These are phyloP conservation scores for Millerozyma acaciae DNA, from an alignment of 805 yeast genomes.

Conservation along the genomic window DNA sequence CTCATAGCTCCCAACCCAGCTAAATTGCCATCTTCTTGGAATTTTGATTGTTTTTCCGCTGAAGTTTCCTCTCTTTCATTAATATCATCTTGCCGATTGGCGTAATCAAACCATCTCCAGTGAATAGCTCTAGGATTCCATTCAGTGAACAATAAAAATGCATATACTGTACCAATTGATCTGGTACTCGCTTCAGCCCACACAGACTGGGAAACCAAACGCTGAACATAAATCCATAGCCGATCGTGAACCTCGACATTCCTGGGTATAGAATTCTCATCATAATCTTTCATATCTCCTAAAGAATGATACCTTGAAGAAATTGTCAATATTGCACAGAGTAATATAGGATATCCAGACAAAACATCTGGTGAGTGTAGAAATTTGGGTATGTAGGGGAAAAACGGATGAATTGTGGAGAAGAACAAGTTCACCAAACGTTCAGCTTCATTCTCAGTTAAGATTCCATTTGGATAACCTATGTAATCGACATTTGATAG, in stretches of 20 bases:
- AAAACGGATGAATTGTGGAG: conserved; percentile 80
- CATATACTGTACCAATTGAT: conserved; percentile 80
- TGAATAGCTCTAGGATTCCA: conserved; percentile 97
- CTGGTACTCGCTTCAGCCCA: conserved; percentile 94
- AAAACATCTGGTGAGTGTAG: conserved; percentile 62
- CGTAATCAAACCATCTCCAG: conserved; percentile 83
- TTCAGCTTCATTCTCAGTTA: conserved; percentile 62
- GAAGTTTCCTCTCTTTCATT: conserved; percentile 6
- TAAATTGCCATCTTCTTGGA: conserved; percentile 39
- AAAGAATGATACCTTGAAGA: conserved; percentile 73
- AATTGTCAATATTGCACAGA: conserved; percentile 78
- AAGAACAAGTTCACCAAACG: conserved; percentile 60
- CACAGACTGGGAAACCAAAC: conserved; percentile 76
- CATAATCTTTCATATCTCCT: conserved; percentile 30
- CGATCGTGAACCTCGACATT: conserved; percentile 70
- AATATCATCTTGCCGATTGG: conserved; percentile 53
- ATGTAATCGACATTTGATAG: conserved; percentile 64
- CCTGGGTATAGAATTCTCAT: conserved; percentile 30
- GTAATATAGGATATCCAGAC: conserved; percentile 73
- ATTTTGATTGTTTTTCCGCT: neutral
- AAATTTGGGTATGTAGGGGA: conserved; percentile 79
- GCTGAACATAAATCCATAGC: conserved; percentile 81
- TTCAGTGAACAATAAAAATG: conserved; percentile 81
- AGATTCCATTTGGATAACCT: conserved; percentile 48
- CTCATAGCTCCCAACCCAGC: conserved; percentile 84